Conservation (phyloP, 2,329 filamentous ascomycete species). For the Dactylellina leptospora region DNA sequence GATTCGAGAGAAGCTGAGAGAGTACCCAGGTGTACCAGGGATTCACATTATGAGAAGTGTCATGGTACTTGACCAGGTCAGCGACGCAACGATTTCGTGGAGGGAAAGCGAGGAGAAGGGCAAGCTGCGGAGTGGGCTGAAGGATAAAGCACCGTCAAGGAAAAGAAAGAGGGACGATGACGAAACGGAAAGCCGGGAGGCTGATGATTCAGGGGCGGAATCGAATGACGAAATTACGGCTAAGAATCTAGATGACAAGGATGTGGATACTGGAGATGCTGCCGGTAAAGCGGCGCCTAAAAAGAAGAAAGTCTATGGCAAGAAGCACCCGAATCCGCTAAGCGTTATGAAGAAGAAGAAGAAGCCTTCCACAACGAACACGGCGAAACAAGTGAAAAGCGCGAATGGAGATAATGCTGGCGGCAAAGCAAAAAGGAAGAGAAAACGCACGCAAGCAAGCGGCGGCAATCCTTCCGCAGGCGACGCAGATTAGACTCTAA, state of each 20-base stretch:
- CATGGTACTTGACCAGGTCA: slow-evolving; percentile 82
- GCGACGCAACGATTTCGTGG: slow-evolving; percentile 70
- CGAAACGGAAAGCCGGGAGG: slow-evolving; percentile 55
- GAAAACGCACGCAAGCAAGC: slow-evolving; percentile 43
- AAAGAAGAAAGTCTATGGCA: slow-evolving; percentile 69
- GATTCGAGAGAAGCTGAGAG: slow-evolving; percentile 71
- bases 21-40: slow-evolving; percentile 76
- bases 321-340: slow-evolving; percentile 76
- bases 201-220: slow-evolving; percentile 58
- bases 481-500: neutral
- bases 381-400: slow-evolving; percentile 1
- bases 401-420: slow-evolving; percentile 16
- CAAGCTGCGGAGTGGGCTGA: slow-evolving; percentile 78
- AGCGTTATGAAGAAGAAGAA: slow-evolving; percentile 75
- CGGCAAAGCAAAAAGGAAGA: slow-evolving; percentile 40
- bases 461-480: slow-evolving; percentile 26
- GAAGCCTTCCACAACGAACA: neutral
- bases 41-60: slow-evolving; percentile 82
- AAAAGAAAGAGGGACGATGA: slow-evolving; percentile 52
- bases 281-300: slow-evolving; percentile 62
- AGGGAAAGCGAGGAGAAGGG: slow-evolving; percentile 74
- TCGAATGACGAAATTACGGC: slow-evolving; percentile 37
- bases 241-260: slow-evolving; percentile 7
- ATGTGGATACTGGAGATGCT: slow-evolving; percentile 29
- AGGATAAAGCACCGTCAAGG: slow-evolving; percentile 60